Conservation (phyloP, 208 protist species). For the Leptomonas pyrrhocoris region DNA sequence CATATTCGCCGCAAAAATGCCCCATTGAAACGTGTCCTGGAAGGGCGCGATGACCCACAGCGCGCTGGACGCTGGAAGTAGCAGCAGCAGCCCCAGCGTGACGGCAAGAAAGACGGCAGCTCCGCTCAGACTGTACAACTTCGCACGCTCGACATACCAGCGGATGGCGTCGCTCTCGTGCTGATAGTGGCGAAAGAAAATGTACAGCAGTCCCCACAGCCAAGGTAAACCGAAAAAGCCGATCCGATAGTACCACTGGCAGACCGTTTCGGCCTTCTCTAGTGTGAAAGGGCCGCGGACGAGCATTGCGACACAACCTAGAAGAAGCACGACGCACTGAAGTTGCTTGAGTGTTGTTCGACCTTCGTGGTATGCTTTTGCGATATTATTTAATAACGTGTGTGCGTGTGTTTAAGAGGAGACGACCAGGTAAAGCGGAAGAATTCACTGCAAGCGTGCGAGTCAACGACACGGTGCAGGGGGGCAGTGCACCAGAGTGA, state of each 20-base stretch:
- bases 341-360: background rate
- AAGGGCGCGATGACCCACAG: conserved; percentile 40
- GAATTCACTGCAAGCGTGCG: no score
- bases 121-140: conserved; percentile 6
- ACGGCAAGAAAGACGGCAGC: conserved; percentile 6
- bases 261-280: conserved; percentile 28
- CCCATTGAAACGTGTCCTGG: conserved; percentile 32
- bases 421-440: no score
- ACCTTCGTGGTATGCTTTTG: no score
- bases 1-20: conserved; percentile 33
- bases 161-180: conserved; percentile 29
- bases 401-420: no score
- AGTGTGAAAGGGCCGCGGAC: conserved; percentile 30
- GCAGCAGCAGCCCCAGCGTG: conserved; percentile 7
- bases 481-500: no score
- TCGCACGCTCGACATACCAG: conserved; percentile 33
- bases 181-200: conserved; percentile 31
- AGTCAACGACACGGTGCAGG: no score
- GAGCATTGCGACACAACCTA: conserved; percentile 18
- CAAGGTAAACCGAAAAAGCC: conserved; percentile 37
- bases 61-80: conserved; percentile 20
- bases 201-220: conserved; percentile 34
- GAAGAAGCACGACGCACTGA: no score
- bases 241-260: conserved; percentile 30
- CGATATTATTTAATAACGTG: no score